These are phyloP conservation scores for Pulveroboletus sp. DNA, from an alignment of 768 basidiomycete genomes.

Conservation along the genomic window DNA sequence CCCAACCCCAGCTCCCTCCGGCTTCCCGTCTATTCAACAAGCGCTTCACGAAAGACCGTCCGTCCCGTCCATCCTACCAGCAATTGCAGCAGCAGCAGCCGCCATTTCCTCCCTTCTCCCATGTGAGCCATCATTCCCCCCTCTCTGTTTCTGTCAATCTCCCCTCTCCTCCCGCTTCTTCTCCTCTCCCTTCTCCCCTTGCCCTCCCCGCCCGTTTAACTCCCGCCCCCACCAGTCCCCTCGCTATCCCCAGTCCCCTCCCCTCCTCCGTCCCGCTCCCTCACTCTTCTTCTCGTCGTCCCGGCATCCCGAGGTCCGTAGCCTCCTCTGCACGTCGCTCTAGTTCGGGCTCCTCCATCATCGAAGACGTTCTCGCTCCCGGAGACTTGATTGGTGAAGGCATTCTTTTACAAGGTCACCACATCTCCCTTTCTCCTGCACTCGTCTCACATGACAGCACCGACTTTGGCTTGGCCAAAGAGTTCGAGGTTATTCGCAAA, in stretches of 20 bases:
- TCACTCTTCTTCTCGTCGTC: conserved; percentile 32
- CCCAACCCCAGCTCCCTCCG: background rate
- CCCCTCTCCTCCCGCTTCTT: conserved; percentile 9
- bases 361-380: conserved; percentile 55
- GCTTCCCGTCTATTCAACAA: conserved; percentile 32
- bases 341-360: conserved; percentile 28
- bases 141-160: conserved; percentile 6
- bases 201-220: conserved; percentile 31
- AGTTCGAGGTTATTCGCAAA: conserved; percentile 80
- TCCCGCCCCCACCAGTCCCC: conserved; percentile 26
- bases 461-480: conserved; percentile 47
- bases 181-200: conserved; percentile 19
- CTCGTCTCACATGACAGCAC: conserved; percentile 30
- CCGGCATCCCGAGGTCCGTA: conserved; percentile 34
- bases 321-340: conserved; percentile 28
- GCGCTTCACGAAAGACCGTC: conserved; percentile 32
- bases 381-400: conserved; percentile 75
- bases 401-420: conserved; percentile 59
- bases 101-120: background rate
- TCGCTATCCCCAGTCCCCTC: conserved; percentile 34
- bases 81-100: conserved; percentile 11
- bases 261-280: conserved; percentile 28
- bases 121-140: conserved; percentile 16
- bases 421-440: conserved; percentile 51
- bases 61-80: conserved; percentile 14